Evolutionary conservation across 768 basidiomycete species (phyloP), one percentile per base, ranked within the genome.

Genomic region (Termitomyces sp.): DNA sequence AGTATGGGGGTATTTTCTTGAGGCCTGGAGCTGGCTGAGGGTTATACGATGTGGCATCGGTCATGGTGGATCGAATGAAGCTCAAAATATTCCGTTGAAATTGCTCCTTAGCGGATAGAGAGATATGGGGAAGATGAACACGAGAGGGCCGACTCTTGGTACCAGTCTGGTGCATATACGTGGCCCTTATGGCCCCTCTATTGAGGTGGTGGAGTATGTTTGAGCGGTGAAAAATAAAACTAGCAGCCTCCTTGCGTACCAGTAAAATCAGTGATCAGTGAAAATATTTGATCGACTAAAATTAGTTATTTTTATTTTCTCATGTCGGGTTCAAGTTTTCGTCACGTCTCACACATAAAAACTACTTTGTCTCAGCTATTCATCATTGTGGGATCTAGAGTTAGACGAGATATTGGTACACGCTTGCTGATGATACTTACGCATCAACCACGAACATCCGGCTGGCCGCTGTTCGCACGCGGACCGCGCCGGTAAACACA

Each of bases 1-100:
- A 97, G 68, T 96, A 96, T 0, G 94, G 90, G 42, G 86, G 74
- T 52, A 89, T 80, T 69, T 93, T 92, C 68, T 89, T 88, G 58
- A 97, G 75, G 12, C 85, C 86, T 4, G 69, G 67, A 34, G 67
- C 60, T 39, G 67, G 67, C 52, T 64, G 63, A 26, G 69, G 65
- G n/a, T 63, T 66, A 44, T 65, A 67, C 22, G 69, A 65, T n/a
- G 65, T 53, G 42, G 69, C 64, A 54, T 75, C 74, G 4, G 74
- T 65, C 82, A 85, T 84, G 46, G 79, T 76, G 0, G 74, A 72
- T 42, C 78, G 69, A 49, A 88, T 66, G 48, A 87, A 75, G 56
- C 76, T 81, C 57, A 76, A 69, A 46, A 86, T 68, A 55, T 80
- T 78, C 65, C 80, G 81, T 57, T 74, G 74, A 63, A 89, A 87